A percentile compares a stretch with the other conserved stretches of the same genome.
These are phyloP conservation scores for Didymella segeticola DNA, from an alignment of 2,329 filamentous ascomycete species.

Conservation along the genomic window DNA sequence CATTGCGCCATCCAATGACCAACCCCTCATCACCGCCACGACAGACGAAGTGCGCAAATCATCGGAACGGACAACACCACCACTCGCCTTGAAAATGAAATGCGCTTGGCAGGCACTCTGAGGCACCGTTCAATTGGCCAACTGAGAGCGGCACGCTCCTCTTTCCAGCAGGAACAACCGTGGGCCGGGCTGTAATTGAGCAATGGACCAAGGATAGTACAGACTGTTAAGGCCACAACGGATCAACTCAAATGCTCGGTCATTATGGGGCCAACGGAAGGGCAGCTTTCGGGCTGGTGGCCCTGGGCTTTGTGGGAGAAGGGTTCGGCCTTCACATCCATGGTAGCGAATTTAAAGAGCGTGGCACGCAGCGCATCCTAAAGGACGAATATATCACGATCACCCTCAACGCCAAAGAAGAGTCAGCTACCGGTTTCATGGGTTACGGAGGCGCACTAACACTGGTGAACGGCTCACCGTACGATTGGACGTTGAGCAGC, in stretches of 20 bases:
- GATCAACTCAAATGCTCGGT: slow-evolving; percentile 1
- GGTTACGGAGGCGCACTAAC: slow-evolving; percentile 45
- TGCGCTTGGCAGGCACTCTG: not conserved
- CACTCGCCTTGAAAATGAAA: not conserved
- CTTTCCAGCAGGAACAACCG: not conserved
- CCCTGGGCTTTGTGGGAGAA: not conserved
- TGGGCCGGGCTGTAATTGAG: not conserved
- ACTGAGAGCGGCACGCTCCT: not conserved
- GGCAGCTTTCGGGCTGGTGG: not conserved
- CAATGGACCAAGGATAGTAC: not conserved
- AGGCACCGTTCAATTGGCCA: not conserved
- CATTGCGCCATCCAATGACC: slow-evolving; percentile 2
- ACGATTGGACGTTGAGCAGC: slow-evolving; percentile 43
- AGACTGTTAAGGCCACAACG: not conserved
- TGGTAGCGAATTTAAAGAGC: slow-evolving; percentile 3
- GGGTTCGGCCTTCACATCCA: not conserved
- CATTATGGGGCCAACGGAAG: not conserved
- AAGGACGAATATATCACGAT: not conserved
- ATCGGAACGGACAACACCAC: slow-evolving; percentile 3
- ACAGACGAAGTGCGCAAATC: slow-evolving; percentile 1
- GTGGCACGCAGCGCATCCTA: not conserved
- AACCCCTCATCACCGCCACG: not conserved
- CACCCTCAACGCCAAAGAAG: not conserved
- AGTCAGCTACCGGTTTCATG: slow-evolving; percentile 2
- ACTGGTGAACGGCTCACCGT: slow-evolving; percentile 51